These are phyloP conservation scores for Sugiyamaella pinicola DNA, from an alignment of 1,139 yeast species.

Conservation along the genomic window DNA sequence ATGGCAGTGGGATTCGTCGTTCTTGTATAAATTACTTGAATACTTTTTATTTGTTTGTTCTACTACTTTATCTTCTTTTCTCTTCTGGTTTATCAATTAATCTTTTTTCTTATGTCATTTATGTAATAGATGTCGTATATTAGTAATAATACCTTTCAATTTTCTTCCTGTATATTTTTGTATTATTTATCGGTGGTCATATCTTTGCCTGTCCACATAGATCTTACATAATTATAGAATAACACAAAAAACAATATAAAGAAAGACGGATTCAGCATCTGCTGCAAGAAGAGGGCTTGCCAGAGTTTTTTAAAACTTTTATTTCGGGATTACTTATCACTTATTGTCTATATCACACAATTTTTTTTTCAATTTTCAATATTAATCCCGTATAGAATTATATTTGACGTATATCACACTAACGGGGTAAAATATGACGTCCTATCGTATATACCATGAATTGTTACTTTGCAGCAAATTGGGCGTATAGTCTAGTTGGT, in stretches of 20 bases:
- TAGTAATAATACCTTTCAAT: no score
- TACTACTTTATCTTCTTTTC: neutral
- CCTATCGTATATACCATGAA: no score
- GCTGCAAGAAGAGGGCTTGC: neutral
- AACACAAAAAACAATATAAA: neutral
- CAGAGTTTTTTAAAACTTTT: neutral
- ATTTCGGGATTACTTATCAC: neutral
- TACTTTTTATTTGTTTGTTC: no score
- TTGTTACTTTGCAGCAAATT: no score
- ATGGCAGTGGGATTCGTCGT: conserved; percentile 5
- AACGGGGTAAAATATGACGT: no score
- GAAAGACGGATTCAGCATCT: neutral
- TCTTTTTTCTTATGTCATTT: no score
- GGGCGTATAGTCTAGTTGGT: neutral
- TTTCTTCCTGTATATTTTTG: no score
- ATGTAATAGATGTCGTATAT: no score
- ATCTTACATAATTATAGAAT: neutral
- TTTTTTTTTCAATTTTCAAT: neutral
- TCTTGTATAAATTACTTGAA: conserved; percentile 4
- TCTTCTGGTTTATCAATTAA: no score
- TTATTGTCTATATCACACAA: neutral
- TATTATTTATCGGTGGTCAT: no score
- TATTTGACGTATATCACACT: neutral
- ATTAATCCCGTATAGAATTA: neutral
- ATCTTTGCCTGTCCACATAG: no score